Evolutionary conservation across 441 rosid genomes (phyloP).

Genomic region (Populus hybrid): DNA sequence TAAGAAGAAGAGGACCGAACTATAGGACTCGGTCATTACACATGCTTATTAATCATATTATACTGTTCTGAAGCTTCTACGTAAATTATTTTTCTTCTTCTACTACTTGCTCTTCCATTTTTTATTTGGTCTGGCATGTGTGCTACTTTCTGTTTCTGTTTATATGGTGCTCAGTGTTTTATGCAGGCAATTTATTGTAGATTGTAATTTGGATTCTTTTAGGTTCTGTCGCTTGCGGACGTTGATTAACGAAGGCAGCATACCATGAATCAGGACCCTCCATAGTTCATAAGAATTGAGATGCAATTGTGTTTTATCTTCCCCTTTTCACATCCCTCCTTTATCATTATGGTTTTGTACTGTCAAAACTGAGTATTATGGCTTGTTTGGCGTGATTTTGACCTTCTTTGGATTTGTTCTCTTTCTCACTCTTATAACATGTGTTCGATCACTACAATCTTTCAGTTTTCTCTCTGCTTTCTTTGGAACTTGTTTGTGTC

Average conservation of each 20-base stretch:
- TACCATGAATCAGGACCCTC: constrained; percentile 37
- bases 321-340: constrained; percentile 1
- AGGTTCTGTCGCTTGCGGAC: constrained; percentile 13
- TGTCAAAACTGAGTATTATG: background rate
- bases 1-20: background rate
- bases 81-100: too few species aligned
- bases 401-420: background rate
- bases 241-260: constrained; percentile 33
- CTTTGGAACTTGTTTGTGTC: background rate
- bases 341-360: background rate
- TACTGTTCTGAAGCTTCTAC: too few species aligned
- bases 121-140: too few species aligned
- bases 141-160: too few species aligned
- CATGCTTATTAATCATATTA: too few species aligned
- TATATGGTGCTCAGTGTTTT: too few species aligned
- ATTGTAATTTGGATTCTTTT: background rate
- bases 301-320: too few species aligned
- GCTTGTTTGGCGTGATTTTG: background rate
- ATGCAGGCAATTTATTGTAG: too few species aligned
- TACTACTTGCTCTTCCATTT: too few species aligned
- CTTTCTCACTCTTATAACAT: background rate
- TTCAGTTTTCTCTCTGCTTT: background rate
- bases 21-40: too few species aligned
- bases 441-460: background rate
- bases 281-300: constrained; percentile 34